Conservation (phyloP, 306 rosid species). For the Rosa multiflora region DNA sequence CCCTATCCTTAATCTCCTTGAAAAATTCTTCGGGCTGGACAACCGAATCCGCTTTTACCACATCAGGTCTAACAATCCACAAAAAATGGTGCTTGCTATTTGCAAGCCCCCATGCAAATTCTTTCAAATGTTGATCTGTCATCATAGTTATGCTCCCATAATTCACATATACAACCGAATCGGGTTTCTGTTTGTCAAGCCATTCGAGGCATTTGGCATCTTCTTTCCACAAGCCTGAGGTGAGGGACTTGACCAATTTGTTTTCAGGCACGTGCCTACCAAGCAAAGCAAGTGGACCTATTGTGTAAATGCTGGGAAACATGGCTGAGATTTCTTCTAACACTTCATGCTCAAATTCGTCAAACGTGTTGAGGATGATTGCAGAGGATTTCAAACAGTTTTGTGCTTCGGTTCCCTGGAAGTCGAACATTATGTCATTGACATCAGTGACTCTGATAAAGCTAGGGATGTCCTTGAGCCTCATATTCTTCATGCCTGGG, state of each 20-base stretch:
- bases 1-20: constrained; percentile 40
- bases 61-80: constrained; percentile 48
- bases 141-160: constrained; percentile 39
- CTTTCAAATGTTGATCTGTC: constrained; percentile 31
- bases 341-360: constrained; percentile 39
- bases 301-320: constrained; percentile 41
- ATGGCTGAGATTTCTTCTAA: constrained; percentile 35
- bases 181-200: constrained; percentile 34
- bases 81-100: constrained; percentile 36
- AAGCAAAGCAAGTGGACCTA: constrained; percentile 42
- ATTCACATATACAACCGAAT: constrained; percentile 43
- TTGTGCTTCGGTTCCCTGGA: constrained; percentile 24
- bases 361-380: constrained; percentile 42
- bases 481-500: constrained; percentile 36
- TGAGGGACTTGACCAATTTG: constrained; percentile 16
- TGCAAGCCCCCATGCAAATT: constrained; percentile 54
- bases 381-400: constrained; percentile 36
- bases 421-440: constrained; percentile 38
- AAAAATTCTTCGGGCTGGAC: constrained; percentile 30
- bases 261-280: constrained; percentile 21
- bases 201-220: constrained; percentile 37
- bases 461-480: constrained; percentile 48
- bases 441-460: constrained; percentile 33
- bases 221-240: constrained; percentile 45
- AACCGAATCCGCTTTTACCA: constrained; percentile 30